Percentiles rank a stretch among this genome's conserved stretches.
phyloP scores from a whole-genome alignment of 768 basidiomycete species.

The Macrolepiota albuminosa region DNA sequence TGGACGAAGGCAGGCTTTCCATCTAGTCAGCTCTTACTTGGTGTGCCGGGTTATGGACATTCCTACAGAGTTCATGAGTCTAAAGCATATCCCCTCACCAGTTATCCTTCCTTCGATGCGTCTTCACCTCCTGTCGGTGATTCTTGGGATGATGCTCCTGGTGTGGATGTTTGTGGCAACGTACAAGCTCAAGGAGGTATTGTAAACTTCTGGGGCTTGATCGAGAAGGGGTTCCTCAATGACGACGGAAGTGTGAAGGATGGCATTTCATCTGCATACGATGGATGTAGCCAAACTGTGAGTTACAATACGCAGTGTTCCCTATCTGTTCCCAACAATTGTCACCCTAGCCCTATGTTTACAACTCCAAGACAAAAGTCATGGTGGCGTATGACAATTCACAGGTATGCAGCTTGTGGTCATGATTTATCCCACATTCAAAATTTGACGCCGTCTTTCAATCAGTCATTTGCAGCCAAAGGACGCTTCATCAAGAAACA shows the following conservation, averaged over 20 bases:
- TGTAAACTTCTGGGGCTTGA: conserved; percentile 63
- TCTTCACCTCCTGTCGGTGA: conserved; percentile 51
- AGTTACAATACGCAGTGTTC: conserved; percentile 17
- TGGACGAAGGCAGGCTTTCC: conserved; percentile 83
- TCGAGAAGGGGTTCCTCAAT: conserved; percentile 51
- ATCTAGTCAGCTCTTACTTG: conserved; percentile 61
- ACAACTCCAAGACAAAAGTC: conserved; percentile 33
- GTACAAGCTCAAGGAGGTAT: conserved; percentile 44
- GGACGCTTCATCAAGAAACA: conserved; percentile 50
- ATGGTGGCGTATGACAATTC: conserved; percentile 50
- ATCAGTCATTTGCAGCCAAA: conserved; percentile 43
- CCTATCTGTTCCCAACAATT: neutral
- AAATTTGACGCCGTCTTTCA: neutral
- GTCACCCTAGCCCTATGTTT: conserved; percentile 36
- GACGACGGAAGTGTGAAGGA: conserved; percentile 39
- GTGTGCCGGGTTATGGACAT: conserved; percentile 82
- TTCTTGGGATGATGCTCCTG: conserved; percentile 52
- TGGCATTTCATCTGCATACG: conserved; percentile 50
- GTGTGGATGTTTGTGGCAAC: conserved; percentile 55
- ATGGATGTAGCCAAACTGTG: conserved; percentile 72
- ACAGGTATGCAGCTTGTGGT: conserved; percentile 20
- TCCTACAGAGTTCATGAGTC: conserved; percentile 52
- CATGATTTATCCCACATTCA: neutral
- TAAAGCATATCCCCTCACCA: conserved; percentile 41
- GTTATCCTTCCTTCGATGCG: conserved; percentile 52